These are phyloP conservation scores for Penicillium daleae DNA, from an alignment of 495 filamentous ascomycete genomes.

Conservation along the genomic window DNA sequence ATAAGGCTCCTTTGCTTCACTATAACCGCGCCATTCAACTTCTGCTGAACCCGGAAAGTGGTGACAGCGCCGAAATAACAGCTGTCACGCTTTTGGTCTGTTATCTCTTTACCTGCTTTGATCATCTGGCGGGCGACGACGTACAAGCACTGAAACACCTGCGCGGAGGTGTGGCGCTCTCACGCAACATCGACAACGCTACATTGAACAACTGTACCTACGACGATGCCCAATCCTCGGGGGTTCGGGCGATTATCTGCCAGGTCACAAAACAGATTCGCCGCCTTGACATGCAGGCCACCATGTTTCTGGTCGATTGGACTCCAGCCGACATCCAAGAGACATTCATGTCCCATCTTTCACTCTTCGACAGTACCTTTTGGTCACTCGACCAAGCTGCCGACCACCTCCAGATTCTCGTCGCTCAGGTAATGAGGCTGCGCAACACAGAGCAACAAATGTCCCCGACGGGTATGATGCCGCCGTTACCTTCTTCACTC, in stretches of 20 bases:
- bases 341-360: background rate
- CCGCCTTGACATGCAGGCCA: background rate
- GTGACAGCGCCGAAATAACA: background rate
- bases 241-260: background rate
- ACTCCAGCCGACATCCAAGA: background rate
- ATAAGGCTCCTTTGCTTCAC: background rate
- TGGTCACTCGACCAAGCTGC: background rate
- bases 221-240: background rate
- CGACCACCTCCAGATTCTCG: background rate
- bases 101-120: background rate
- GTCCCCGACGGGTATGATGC: background rate
- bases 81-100: constrained; percentile 2
- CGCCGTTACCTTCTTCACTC: background rate
- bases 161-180: background rate
- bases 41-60: background rate
- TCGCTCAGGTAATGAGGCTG: background rate
- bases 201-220: background rate
- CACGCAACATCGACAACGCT: background rate
- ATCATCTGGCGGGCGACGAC: background rate
- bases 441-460: background rate
- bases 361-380: background rate
- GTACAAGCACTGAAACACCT: background rate
- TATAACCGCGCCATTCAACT: background rate
- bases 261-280: background rate
- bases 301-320: background rate